Percentiles rank a stretch among this genome's conserved stretches.
phyloP scores from a whole-genome alignment of 371 early-diverging fungal species.

The Blakeslea trispora region DNA sequence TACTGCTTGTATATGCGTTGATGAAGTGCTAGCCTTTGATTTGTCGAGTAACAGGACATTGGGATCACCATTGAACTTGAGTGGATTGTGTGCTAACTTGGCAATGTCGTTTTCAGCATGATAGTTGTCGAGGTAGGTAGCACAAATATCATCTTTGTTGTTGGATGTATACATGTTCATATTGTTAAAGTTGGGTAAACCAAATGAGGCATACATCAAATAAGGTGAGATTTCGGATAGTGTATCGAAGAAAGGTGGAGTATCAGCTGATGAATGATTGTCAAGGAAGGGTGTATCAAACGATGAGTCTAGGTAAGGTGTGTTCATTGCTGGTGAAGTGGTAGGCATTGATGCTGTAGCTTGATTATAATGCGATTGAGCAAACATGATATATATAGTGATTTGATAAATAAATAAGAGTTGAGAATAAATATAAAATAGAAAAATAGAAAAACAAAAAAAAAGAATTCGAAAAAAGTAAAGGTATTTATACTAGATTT shows the following conservation, averaged over 20 bases:
- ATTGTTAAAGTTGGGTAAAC: background rate
- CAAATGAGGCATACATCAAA: constrained; percentile 11
- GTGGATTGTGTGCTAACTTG: constrained; percentile 14
- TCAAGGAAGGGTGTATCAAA: constrained; percentile 19
- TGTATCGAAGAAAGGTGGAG: constrained; percentile 18
- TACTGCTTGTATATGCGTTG: background rate
- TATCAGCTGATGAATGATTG: constrained; percentile 2
- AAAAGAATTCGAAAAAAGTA: background rate
- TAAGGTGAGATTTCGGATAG: constrained; percentile 16
- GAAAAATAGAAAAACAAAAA: background rate
- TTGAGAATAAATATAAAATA: background rate
- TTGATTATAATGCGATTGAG: background rate
- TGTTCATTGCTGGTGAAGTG: constrained; percentile 14
- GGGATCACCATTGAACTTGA: constrained; percentile 27
- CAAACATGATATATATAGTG: background rate
- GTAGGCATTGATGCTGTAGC: background rate
- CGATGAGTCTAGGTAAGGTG: constrained; percentile 19
- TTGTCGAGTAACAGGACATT: constrained; percentile 24
- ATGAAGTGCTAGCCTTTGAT: constrained; percentile 11
- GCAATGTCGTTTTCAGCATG: constrained; percentile 2
- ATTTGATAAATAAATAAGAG: constrained; percentile 1
- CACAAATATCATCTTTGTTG: constrained; percentile 13
- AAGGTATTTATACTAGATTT: background rate
- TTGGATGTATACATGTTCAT: background rate
- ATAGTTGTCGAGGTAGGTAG: constrained; percentile 18